Conservation (phyloP, 139 green algal genomes). For the Auxenochlorella pyrenoidosa region DNA sequence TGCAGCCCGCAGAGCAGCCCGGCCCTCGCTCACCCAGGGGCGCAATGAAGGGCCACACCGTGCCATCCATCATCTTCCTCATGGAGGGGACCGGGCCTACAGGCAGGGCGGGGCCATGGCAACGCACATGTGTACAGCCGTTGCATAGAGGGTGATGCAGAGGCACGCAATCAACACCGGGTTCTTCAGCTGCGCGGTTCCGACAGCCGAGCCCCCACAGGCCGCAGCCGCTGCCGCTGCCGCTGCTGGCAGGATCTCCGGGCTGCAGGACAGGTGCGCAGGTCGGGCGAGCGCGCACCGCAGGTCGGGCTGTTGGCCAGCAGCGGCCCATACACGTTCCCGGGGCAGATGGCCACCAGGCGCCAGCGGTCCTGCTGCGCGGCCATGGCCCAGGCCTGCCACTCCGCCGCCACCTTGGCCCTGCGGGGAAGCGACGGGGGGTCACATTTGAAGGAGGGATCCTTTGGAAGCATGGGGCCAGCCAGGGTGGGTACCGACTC, state of each 20-base stretch:
- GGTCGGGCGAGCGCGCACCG: background rate
- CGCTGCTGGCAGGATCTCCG: too few species aligned
- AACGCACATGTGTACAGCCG: background rate
- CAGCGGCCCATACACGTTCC: constrained; percentile 55
- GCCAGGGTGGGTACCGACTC: too few species aligned
- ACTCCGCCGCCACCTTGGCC: constrained; percentile 59
- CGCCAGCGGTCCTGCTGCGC: constrained; percentile 49
- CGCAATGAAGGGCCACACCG: constrained; percentile 30
- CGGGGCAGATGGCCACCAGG: constrained; percentile 61
- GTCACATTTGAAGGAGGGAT: too few species aligned
- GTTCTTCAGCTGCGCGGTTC: too few species aligned
- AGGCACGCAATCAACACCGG: too few species aligned
- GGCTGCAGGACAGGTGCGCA: background rate
- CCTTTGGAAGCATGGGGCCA: too few species aligned
- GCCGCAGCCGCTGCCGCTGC: too few species aligned
- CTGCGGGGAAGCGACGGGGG: too few species aligned
- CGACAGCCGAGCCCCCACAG: too few species aligned
- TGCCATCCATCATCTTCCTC: constrained; percentile 49
- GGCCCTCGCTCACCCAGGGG: constrained; percentile 6
- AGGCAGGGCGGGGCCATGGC: background rate
- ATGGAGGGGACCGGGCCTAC: constrained; percentile 45
- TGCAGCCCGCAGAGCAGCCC: background rate
- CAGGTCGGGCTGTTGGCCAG: constrained; percentile 13
- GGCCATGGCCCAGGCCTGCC: constrained; percentile 52
- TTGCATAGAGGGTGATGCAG: too few species aligned